Percentiles rank a stretch among this genome's conserved stretches.
Evolutionary conservation across 2,329 filamentous ascomycete genomes (phyloP).

Genomic region (Fusarium sarcochroum): DNA sequence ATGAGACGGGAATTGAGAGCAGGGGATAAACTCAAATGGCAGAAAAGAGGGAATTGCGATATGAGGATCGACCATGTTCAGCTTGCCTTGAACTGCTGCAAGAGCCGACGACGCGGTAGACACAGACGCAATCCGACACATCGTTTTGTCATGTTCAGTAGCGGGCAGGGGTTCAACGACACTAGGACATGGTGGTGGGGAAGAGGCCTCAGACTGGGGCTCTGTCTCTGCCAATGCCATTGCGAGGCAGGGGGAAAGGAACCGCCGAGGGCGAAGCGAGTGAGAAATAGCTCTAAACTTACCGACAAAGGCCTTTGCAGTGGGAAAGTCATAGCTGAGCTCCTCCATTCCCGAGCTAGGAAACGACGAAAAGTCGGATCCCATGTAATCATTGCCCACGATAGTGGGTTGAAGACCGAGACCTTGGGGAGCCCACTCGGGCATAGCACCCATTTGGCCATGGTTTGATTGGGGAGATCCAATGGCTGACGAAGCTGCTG

Average conservation of each 20-base stretch:
- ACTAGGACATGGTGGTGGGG: slow-evolving; percentile 41
- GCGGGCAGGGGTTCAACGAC: slow-evolving; percentile 32
- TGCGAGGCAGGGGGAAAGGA: slow-evolving; percentile 31
- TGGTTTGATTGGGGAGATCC: slow-evolving; percentile 76
- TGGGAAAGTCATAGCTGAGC: slow-evolving; percentile 63
- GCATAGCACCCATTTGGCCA: slow-evolving; percentile 68
- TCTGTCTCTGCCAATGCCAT: slow-evolving; percentile 36
- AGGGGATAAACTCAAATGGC: slow-evolving; percentile 50
- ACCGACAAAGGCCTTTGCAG: slow-evolving; percentile 70
- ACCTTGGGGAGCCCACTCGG: slow-evolving; percentile 70
- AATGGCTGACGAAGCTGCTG: slow-evolving; percentile 75
- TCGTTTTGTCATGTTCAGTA: slow-evolving; percentile 24
- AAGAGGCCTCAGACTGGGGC: slow-evolving; percentile 40
- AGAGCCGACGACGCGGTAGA: slow-evolving; percentile 35
- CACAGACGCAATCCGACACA: slow-evolving; percentile 29
- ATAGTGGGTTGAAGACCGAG: slow-evolving; percentile 75
- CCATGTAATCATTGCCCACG: slow-evolving; percentile 70
- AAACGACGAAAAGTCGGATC: slow-evolving; percentile 68
- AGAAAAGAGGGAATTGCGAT: slow-evolving; percentile 20
- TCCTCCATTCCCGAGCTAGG: slow-evolving; percentile 65
- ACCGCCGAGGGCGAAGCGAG: slow-evolving; percentile 38
- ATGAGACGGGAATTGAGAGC: slow-evolving; percentile 61
- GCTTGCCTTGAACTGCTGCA: slow-evolving; percentile 29
- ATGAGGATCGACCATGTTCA: slow-evolving; percentile 35
- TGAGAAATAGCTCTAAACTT: slow-evolving; percentile 56